Evolutionary conservation across 805 yeast species (phyloP).

Genomic region (Starmerella bombicola): DNA sequence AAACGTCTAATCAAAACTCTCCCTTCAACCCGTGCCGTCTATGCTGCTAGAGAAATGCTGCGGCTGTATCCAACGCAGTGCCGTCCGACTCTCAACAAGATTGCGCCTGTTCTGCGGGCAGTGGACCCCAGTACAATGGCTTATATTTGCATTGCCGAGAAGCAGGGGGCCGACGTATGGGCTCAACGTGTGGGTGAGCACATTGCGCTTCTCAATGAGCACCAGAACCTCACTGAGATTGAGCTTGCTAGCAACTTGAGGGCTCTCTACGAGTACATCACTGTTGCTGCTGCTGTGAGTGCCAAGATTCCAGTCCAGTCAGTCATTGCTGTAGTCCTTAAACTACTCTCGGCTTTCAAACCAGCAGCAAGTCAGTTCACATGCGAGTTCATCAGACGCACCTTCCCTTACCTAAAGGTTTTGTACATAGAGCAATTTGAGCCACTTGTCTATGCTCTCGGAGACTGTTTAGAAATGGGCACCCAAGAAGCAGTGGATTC

Average conservation of each 20-base stretch:
- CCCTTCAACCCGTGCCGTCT: slow-evolving; percentile 4
- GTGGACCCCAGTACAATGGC: slow-evolving; percentile 11
- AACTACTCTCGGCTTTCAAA: slow-evolving; percentile 4
- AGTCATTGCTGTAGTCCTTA: not conserved
- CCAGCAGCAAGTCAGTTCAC: slow-evolving; percentile 8
- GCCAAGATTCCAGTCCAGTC: slow-evolving; percentile 16
- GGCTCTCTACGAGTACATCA: slow-evolving; percentile 4
- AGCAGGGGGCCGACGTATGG: slow-evolving; percentile 17
- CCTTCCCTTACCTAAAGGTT: slow-evolving; percentile 7
- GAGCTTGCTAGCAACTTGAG: not conserved
- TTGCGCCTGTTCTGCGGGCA: slow-evolving; percentile 4
- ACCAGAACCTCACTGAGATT: not conserved
- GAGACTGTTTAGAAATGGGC: slow-evolving; percentile 18
- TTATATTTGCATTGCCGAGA: slow-evolving; percentile 16
- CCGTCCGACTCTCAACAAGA: slow-evolving; percentile 19
- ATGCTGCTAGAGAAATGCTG: slow-evolving; percentile 11
- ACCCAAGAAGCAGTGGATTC: slow-evolving; percentile 1
- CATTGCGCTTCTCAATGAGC: not conserved
- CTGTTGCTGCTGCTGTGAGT: slow-evolving; percentile 2
- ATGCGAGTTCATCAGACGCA: slow-evolving; percentile 12
- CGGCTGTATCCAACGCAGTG: slow-evolving; percentile 20
- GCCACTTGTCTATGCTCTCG: slow-evolving; percentile 10
- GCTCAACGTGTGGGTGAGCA: slow-evolving; percentile 1
- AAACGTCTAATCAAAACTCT: slow-evolving; percentile 24
- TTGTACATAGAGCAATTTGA: slow-evolving; percentile 18